These are phyloP conservation scores for Sporothrix schenckii DNA, from an alignment of 2,329 filamentous ascomycete species.

Conservation along the genomic window DNA sequence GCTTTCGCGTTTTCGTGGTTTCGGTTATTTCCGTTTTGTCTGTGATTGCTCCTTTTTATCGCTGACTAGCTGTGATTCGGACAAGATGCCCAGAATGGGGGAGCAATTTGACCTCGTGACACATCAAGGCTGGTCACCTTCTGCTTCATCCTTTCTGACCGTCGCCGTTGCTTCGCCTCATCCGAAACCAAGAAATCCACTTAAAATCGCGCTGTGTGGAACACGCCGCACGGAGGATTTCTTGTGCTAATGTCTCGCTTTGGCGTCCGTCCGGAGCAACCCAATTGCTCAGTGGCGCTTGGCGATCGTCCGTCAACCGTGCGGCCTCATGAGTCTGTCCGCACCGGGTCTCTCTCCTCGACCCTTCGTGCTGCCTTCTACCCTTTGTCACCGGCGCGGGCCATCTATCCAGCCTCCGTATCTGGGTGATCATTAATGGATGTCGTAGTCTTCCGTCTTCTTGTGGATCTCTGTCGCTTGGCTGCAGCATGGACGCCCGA, in stretches of 20 bases:
- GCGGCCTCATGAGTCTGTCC: slow-evolving; percentile 25
- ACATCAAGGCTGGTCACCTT: background rate
- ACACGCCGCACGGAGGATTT: background rate
- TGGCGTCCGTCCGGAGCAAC: slow-evolving; percentile 14
- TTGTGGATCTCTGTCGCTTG: background rate
- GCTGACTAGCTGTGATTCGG: slow-evolving; percentile 21
- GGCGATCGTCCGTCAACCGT: background rate
- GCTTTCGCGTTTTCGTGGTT: background rate
- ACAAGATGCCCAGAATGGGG: background rate
- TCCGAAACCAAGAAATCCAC: background rate
- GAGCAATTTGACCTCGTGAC: background rate
- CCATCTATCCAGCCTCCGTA: slow-evolving; percentile 20
- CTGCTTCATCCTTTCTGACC: background rate
- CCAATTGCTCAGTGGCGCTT: background rate
- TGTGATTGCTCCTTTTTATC: background rate
- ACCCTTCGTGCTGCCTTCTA: no score
- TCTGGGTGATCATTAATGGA: background rate
- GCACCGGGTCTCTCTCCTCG: background rate
- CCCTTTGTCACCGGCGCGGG: background rate
- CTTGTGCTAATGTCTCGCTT: background rate
- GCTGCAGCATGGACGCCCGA: slow-evolving; percentile 3
- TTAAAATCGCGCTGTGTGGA: background rate
- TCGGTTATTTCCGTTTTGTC: background rate
- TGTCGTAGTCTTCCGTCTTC: background rate
- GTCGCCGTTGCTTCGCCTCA: slow-evolving; percentile 5